Evolutionary conservation across 805 yeast species (phyloP).

Genomic region (Naumovozyma dairenensis): DNA sequence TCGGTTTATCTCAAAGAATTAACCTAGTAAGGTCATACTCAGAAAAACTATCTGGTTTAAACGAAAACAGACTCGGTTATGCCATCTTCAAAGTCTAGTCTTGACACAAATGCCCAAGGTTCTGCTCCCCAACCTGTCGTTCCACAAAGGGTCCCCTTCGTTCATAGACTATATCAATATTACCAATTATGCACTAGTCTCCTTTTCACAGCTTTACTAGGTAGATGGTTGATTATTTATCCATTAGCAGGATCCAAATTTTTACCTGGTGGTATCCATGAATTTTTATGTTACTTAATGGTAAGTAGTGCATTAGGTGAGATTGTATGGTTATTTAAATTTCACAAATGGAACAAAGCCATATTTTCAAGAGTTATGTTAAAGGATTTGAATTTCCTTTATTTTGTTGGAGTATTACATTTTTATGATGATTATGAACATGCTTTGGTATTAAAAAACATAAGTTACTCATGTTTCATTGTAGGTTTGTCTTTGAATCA

Average conservation of each 20-base stretch:
- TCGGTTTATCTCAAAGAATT: no score
- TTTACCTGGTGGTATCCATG: slow-evolving; percentile 64
- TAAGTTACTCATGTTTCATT: slow-evolving; percentile 25
- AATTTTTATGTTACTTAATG: slow-evolving; percentile 36
- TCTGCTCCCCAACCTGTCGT: no score
- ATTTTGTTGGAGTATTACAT: slow-evolving; percentile 21
- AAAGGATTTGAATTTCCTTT: slow-evolving; percentile 22
- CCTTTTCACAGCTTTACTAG: slow-evolving; percentile 22
- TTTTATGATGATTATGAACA: slow-evolving; percentile 28
- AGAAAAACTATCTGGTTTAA: no score
- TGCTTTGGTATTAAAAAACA: slow-evolving; percentile 23
- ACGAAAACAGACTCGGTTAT: no score
- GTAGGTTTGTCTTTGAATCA: slow-evolving; percentile 20
- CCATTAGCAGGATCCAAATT: slow-evolving; percentile 59
- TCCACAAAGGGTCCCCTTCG: no score
- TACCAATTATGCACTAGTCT: slow-evolving; percentile 20
- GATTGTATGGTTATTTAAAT: slow-evolving; percentile 18
- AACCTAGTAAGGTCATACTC: no score
- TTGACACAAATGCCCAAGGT: no score
- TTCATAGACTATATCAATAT: slow-evolving; percentile 20
- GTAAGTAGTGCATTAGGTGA: slow-evolving; percentile 15
- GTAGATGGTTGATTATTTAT: slow-evolving; percentile 41
- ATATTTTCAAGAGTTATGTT: slow-evolving; percentile 13
- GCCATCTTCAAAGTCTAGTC: no score
- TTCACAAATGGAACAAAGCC: slow-evolving; percentile 15